Evolutionary conservation across 2,329 filamentous ascomycete genomes (phyloP).

Genomic region (Diaporthe ilicicola): DNA sequence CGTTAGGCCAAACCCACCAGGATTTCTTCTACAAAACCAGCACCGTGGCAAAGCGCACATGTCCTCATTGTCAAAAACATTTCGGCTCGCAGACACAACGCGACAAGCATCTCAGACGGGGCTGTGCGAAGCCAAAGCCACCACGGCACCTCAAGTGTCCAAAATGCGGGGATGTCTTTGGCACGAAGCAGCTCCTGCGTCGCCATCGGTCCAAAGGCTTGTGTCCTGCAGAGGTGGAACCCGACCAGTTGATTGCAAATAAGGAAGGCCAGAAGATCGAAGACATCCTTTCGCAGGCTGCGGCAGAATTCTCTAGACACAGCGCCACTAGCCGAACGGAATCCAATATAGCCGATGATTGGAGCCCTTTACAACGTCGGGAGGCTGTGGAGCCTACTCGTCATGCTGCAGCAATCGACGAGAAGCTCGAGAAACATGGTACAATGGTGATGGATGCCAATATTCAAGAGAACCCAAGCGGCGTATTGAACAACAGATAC

Average conservation of each 20-base stretch:
- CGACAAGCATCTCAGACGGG: not conserved
- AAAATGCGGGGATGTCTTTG: not conserved
- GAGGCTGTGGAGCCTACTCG: not conserved
- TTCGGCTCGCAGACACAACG: not conserved
- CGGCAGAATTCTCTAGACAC: not conserved
- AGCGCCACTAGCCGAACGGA: not conserved
- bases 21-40: not conserved
- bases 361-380: not conserved
- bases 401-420: not conserved
- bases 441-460: not conserved
- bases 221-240: not conserved
- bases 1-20: not conserved
- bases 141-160: not conserved
- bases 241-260: not conserved
- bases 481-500: not conserved
- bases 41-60: not conserved
- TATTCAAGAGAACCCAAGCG: not conserved
- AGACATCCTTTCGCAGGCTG: not conserved
- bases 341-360: not conserved
- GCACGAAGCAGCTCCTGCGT: not conserved
- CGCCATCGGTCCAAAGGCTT: not conserved
- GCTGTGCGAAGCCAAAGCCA: not conserved
- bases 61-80: not conserved
- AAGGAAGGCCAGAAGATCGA: not conserved
- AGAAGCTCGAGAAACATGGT: not conserved